Evolutionary conservation across 225 moss, liverwort and hornwort genomes (phyloP).

Genomic region (Straminergon stramineum): DNA sequence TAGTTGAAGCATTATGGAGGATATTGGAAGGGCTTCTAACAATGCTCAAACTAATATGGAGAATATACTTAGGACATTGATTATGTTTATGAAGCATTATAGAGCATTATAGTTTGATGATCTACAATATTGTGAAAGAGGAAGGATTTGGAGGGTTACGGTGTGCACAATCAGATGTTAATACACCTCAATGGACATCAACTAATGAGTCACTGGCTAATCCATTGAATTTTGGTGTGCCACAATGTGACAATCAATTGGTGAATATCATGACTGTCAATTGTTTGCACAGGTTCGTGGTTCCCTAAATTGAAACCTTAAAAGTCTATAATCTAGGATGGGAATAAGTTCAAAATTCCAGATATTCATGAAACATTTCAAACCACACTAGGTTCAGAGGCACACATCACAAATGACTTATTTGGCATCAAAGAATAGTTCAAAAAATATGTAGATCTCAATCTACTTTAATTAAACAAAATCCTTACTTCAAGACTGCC

Average conservation of each 20-base stretch:
- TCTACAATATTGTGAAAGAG: background rate
- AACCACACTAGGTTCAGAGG: background rate
- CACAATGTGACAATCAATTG: background rate
- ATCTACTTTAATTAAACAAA: background rate
- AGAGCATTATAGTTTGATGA: too few relatives aligned
- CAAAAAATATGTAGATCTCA: background rate
- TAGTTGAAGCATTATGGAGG: too few relatives aligned
- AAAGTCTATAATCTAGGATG: background rate
- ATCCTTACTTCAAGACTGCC: background rate
- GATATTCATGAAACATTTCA: background rate
- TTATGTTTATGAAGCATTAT: too few relatives aligned
- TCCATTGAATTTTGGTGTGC: background rate
- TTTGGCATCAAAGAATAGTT: background rate
- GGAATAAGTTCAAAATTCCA: background rate
- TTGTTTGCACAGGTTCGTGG: background rate
- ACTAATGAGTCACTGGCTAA: background rate
- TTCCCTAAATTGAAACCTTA: background rate
- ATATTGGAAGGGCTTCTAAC: too few relatives aligned
- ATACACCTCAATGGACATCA: background rate
- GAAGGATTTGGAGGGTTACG: background rate
- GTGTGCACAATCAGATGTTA: background rate
- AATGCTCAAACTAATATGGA: too few relatives aligned
- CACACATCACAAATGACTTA: background rate
- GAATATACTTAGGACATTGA: too few relatives aligned
- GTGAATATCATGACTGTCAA: background rate